Conservation (phyloP, 2,329 filamentous ascomycete genomes). For the Pseudocercospora ulei region DNA sequence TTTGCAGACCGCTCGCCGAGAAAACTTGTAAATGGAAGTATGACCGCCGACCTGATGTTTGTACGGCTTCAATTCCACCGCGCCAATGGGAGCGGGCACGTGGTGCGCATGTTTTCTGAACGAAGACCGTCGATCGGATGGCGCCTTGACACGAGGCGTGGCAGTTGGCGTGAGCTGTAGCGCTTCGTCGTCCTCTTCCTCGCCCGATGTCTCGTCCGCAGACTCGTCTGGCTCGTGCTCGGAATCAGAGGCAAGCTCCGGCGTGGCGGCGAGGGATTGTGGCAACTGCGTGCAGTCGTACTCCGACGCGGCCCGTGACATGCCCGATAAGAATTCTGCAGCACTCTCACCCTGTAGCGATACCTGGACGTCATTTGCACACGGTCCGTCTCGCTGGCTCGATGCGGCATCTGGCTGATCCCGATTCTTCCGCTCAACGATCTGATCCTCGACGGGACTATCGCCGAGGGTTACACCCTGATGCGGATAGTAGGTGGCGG, state of each 20-base stretch:
- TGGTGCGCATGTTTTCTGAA: constrained; percentile 25
- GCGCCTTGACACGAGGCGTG: constrained; percentile 29
- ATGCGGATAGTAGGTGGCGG: constrained; percentile 71
- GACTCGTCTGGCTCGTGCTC: constrained; percentile 34
- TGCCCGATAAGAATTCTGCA: constrained; percentile 52
- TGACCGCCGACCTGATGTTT: constrained; percentile 96
- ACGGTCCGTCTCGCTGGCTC: neutral
- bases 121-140: constrained; percentile 20
- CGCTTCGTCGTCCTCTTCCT: constrained; percentile 28
- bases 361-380: constrained; percentile 50
- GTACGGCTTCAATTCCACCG: constrained; percentile 93
- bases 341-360: constrained; percentile 52
- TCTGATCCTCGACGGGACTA: constrained; percentile 28
- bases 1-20: constrained; percentile 89
- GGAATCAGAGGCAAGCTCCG: constrained; percentile 33
- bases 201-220: constrained; percentile 48
- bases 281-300: constrained; percentile 20
- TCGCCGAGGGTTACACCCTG: constrained; percentile 46
- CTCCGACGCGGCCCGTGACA: constrained; percentile 32
- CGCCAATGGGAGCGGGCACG: constrained; percentile 58
- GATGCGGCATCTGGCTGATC: constrained; percentile 2
- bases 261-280: constrained; percentile 16
- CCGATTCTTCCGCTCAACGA: constrained; percentile 18
- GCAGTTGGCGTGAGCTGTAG: constrained; percentile 26
- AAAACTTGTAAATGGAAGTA: constrained; percentile 92